Base-by-base conservation (phyloP, 192 early-diverging fungal genomes). In the Podila epigama region DNA sequence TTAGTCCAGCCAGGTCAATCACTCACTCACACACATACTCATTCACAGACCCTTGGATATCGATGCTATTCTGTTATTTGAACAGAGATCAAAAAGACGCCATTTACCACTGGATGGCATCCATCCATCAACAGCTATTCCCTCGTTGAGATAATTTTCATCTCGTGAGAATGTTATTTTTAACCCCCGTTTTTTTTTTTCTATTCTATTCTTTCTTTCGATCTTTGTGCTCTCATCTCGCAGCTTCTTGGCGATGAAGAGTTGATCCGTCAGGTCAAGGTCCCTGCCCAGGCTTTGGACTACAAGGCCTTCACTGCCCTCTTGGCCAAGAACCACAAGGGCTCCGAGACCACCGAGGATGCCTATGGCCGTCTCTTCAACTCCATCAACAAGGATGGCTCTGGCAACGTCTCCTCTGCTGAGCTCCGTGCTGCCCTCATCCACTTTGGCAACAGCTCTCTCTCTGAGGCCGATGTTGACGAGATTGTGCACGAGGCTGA, bases 401-500 rank as follows among this genome's bases (percentile, higher is more conserved):
- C 51, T n/a, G 63, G 63, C 35, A 65, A 65, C 37, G 29, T 65
- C 39, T 65, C 63, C 27, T 31, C 63, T 16, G 52, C 63, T 20
- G 63, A 65, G 63, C 63, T 65, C 63, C 63, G 63, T 40, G 36
- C 63, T 44, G 52, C 63, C 12, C 63, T 65, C 52, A 16, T 37
- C 50, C 51, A 55, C 63, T 65, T 42, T 65, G 63, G 63, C 63
- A 65, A 65, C 63, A 65, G 15, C 63, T 37, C 63, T 10, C 63
- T 65, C 63, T 65, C 63, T 36, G 63, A 65, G 63, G 63, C 63
- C 52, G 82, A 85, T 60, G 61, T 85, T 12, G 70, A 85, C 54
- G 82, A 85, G 63, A 85, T 85, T 75, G 89, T 92, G 63, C 66
- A 60, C 41, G 91, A 91, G 65, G 91, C 90, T 52, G 95, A 96